phyloP scores from a whole-genome alignment of 2,329 filamentous ascomycete genomes.

The Coniochaeta sp. region DNA sequence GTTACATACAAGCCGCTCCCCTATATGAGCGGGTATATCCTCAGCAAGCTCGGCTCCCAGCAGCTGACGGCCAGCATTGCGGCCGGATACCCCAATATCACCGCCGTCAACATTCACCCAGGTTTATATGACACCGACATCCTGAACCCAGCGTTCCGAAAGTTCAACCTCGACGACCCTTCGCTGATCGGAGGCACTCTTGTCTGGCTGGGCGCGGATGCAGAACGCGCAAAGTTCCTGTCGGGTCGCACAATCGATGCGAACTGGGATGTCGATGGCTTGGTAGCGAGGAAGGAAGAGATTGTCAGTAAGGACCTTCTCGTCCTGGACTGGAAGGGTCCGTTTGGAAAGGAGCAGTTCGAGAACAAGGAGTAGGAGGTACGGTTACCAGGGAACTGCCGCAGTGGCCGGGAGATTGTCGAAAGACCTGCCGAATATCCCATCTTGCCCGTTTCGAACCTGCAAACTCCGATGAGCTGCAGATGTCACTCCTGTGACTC shows the following conservation, averaged over 20 bases:
- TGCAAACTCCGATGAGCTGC: no score
- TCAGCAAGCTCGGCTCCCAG: slow-evolving; percentile 23
- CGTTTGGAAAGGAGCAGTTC: not conserved
- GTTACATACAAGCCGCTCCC: slow-evolving; percentile 13
- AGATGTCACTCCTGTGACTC: no score
- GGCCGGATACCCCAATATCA: slow-evolving; percentile 25
- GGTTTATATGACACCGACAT: slow-evolving; percentile 27
- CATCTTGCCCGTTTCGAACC: no score
- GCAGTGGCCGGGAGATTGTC: no score
- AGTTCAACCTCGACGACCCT: slow-evolving; percentile 6
- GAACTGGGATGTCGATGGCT: slow-evolving; percentile 9
- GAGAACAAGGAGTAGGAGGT: not conserved
- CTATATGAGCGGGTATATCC: slow-evolving; percentile 20
- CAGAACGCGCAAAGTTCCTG: slow-evolving; percentile 5
- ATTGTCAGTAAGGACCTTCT: slow-evolving; percentile 3
- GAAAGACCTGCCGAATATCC: no score
- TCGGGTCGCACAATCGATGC: slow-evolving; percentile 3
- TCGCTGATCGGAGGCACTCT: slow-evolving; percentile 6
- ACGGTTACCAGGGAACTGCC: no score
- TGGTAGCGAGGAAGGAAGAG: slow-evolving; percentile 4
- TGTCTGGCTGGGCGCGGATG: slow-evolving; percentile 6
- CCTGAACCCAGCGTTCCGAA: slow-evolving; percentile 1
- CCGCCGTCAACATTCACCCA: slow-evolving; percentile 23
- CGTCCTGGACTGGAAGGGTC: not conserved
- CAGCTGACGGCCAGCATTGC: slow-evolving; percentile 23